These are phyloP conservation scores for Maudiozyma bulderi DNA, from an alignment of 805 yeast species.

Conservation along the genomic window DNA sequence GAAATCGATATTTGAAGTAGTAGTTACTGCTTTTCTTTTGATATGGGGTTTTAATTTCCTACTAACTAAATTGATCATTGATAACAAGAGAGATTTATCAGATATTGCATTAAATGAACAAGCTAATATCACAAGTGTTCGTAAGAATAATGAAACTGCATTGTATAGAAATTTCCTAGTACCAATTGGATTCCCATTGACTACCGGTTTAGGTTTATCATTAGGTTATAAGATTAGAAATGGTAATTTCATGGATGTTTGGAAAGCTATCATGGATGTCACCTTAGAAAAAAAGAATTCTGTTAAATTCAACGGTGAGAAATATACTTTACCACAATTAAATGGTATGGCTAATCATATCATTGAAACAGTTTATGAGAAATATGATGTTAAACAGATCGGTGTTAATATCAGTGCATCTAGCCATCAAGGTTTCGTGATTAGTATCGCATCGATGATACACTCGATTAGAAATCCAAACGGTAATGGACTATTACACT, in stretches of 20 bases:
- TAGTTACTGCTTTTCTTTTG: slow-evolving; percentile 6
- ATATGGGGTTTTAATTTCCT: slow-evolving; percentile 11
- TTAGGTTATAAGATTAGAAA: slow-evolving; percentile 57
- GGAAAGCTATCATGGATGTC: slow-evolving; percentile 43
- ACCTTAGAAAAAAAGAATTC: slow-evolving; percentile 9
- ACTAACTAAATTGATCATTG: slow-evolving; percentile 14
- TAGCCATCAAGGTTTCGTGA: slow-evolving; percentile 30
- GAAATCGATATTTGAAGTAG: slow-evolving; percentile 5
- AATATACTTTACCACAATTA: slow-evolving; percentile 7
- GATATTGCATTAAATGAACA: slow-evolving; percentile 53
- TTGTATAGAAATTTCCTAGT: slow-evolving; percentile 64
- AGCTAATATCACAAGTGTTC: slow-evolving; percentile 52
- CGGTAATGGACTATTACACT: slow-evolving; percentile 28
- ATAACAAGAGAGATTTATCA: slow-evolving; percentile 42
- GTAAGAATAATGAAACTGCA: slow-evolving; percentile 64
- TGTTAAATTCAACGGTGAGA: slow-evolving; percentile 15
- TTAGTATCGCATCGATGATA: slow-evolving; percentile 37
- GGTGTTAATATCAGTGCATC: slow-evolving; percentile 24
- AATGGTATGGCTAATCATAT: slow-evolving; percentile 20
- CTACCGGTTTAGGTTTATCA: slow-evolving; percentile 60
- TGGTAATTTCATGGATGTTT: slow-evolving; percentile 67
- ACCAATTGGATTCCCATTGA: slow-evolving; percentile 60
- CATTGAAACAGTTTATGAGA: slow-evolving; percentile 4
- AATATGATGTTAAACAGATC: slow-evolving; percentile 12
- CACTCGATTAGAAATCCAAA: slow-evolving; percentile 10